Evolutionary conservation across 352 stramenopile species (phyloP).

Genomic region (Phytopythium kandeliae): DNA sequence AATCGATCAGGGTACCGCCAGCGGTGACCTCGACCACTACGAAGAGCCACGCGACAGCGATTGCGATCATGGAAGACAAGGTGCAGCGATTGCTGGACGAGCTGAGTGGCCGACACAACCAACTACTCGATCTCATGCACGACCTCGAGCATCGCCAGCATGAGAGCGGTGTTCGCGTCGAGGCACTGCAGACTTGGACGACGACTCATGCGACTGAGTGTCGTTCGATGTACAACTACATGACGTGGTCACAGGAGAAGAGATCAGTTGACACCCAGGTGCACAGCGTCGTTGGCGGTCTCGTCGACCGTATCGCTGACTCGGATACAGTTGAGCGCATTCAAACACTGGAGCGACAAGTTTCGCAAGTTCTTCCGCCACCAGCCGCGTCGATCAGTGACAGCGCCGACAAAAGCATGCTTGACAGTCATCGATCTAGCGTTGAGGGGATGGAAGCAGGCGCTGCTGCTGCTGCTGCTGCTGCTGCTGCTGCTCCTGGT

Average conservation of each 20-base stretch:
- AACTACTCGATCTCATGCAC: background rate
- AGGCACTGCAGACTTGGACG: slow-evolving; percentile 33
- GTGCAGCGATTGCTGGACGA: background rate
- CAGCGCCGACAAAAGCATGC: background rate
- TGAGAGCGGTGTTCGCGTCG: slow-evolving; percentile 6
- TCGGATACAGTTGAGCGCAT: slow-evolving; percentile 12
- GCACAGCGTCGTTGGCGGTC: slow-evolving; percentile 14
- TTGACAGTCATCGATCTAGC: background rate
- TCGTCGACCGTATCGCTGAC: slow-evolving; percentile 28
- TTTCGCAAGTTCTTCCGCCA: background rate
- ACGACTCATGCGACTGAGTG: slow-evolving; percentile 41
- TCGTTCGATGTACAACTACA: slow-evolving; percentile 44
- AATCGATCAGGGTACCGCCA: background rate
- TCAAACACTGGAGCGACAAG: slow-evolving; percentile 7
- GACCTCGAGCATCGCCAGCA: slow-evolving; percentile 1
- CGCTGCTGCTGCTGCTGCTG: no score
- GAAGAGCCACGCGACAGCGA: background rate
- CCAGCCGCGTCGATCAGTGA: background rate
- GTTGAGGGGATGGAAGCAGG: no score
- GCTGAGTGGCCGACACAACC: background rate
- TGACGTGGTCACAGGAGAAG: slow-evolving; percentile 36
- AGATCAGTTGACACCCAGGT: slow-evolving; percentile 20
- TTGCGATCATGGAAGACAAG: slow-evolving; percentile 1
- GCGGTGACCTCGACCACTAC: no score
- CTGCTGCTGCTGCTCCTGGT: no score